These are phyloP conservation scores for Lactarius evosmus DNA, from an alignment of 768 basidiomycete genomes.

Conservation along the genomic window DNA sequence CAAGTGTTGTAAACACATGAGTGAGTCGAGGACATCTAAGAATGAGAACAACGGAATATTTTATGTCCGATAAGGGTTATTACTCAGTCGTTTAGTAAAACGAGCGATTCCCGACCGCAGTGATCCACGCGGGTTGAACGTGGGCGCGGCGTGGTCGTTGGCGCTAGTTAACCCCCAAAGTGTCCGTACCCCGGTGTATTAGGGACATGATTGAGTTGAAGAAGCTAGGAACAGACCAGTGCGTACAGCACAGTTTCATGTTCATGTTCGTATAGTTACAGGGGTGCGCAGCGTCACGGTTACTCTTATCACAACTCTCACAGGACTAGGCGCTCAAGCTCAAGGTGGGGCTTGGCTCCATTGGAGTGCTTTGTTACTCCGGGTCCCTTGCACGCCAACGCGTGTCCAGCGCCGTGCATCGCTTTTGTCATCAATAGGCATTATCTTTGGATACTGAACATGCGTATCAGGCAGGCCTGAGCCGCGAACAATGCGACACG, in stretches of 20 bases:
- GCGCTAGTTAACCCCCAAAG: background rate
- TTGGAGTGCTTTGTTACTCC: background rate
- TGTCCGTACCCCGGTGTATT: background rate
- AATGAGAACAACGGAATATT: background rate
- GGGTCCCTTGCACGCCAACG: constrained; percentile 6
- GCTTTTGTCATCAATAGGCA: constrained; percentile 7
- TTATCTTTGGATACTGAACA: constrained; percentile 5
- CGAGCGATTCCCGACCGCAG: too few species aligned
- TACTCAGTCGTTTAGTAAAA: too few species aligned
- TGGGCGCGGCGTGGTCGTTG: background rate
- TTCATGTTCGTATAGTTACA: background rate
- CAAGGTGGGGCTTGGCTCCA: background rate
- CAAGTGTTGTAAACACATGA: background rate
- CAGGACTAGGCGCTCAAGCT: background rate
- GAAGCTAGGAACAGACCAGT: background rate
- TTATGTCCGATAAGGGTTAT: background rate
- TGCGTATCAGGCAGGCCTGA: constrained; percentile 16
- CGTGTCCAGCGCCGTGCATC: background rate
- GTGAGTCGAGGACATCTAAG: background rate
- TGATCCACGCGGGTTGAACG: background rate
- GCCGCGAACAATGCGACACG: constrained; percentile 17
- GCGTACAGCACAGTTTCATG: background rate
- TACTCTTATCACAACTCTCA: background rate
- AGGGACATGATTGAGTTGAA: background rate
- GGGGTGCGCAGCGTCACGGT: background rate